Conservation (phyloP, 768 basidiomycete genomes). For the Lentinula edodes region DNA sequence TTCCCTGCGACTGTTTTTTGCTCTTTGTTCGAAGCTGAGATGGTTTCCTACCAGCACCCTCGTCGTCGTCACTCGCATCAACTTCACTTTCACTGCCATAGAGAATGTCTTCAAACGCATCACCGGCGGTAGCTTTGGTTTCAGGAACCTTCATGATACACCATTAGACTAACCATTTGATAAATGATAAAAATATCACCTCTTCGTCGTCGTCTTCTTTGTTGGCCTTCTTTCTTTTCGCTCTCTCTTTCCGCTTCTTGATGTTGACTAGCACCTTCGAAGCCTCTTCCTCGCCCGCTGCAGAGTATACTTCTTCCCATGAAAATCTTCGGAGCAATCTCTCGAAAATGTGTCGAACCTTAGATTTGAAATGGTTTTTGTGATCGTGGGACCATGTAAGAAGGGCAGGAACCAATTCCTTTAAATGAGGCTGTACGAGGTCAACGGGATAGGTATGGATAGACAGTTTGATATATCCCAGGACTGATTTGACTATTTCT, state of each 20-base stretch:
- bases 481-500: conserved; percentile 94
- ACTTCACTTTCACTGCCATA: conserved; percentile 95
- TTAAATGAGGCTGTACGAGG: conserved; percentile 72
- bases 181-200: conserved; percentile 25
- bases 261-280: conserved; percentile 90
- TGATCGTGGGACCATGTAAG: conserved; percentile 95
- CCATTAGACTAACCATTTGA: conserved; percentile 1
- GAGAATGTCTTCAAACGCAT: conserved; percentile 95
- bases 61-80: conserved; percentile 65
- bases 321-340: conserved; percentile 89
- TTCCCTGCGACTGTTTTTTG: conserved; percentile 31
- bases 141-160: conserved; percentile 32
- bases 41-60: conserved; percentile 19
- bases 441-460: conserved; percentile 78
- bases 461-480: conserved; percentile 92
- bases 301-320: conserved; percentile 77
- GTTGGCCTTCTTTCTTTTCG: conserved; percentile 79
- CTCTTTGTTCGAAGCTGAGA: conserved; percentile 23
- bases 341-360: conserved; percentile 96
- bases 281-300: conserved; percentile 71
- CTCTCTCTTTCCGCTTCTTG: conserved; percentile 90
- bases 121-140: conserved; percentile 55
- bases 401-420: conserved; percentile 75
- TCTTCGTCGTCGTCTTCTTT: conserved; percentile 57
- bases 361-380: conserved; percentile 97